These are phyloP conservation scores for Imleria badia DNA, from an alignment of 768 basidiomycete species.

Conservation along the genomic window DNA sequence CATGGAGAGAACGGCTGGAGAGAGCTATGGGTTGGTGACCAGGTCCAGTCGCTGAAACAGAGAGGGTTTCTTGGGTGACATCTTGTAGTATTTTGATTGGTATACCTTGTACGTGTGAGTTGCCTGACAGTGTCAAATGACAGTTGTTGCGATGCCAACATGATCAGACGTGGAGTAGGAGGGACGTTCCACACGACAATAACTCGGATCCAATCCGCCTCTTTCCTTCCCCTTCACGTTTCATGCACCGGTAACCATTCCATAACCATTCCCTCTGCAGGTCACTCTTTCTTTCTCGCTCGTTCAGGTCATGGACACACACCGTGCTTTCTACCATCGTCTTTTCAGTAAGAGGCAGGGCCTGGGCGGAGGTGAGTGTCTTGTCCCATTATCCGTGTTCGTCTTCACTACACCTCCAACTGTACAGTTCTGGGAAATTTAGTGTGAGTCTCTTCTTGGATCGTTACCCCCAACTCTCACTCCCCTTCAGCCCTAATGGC, in stretches of 20 bases:
- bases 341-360: slow-evolving; percentile 27
- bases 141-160: slow-evolving; percentile 34
- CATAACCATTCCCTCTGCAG: slow-evolving; percentile 1
- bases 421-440: slow-evolving; percentile 16
- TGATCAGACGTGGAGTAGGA: slow-evolving; percentile 15
- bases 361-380: slow-evolving; percentile 28
- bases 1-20: slow-evolving; percentile 88
- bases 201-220: background rate
- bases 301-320: slow-evolving; percentile 24
- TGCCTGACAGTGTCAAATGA: no score
- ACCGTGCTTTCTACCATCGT: slow-evolving; percentile 15
- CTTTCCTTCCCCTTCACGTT: slow-evolving; percentile 1
- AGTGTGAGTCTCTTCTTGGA: slow-evolving; percentile 18
- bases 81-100: slow-evolving; percentile 9
- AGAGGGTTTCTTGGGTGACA: background rate
- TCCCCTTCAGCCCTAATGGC: slow-evolving; percentile 10
- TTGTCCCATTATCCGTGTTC: background rate
- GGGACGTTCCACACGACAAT: background rate
- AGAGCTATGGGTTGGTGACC: slow-evolving; percentile 52
- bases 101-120: slow-evolving; percentile 4
- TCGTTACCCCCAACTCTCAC: background rate
- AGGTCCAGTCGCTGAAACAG: slow-evolving; percentile 33
- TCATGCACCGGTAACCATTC: slow-evolving; percentile 5
- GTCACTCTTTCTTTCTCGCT: slow-evolving; percentile 26
- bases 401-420: background rate